These are phyloP conservation scores for Trypanosoma congolense DNA, from an alignment of 208 protist species.

Conservation along the genomic window DNA sequence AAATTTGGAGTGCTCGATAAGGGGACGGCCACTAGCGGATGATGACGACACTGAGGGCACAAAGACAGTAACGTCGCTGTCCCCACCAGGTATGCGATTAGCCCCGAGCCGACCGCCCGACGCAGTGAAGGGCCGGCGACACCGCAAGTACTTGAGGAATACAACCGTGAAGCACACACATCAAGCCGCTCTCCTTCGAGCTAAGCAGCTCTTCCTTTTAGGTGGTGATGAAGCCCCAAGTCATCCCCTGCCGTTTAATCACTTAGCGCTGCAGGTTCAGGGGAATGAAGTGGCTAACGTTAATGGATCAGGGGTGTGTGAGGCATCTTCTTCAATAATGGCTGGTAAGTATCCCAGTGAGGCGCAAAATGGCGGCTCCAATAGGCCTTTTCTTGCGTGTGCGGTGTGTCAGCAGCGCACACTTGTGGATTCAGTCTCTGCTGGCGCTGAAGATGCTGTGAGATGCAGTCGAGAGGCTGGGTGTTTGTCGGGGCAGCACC, in stretches of 20 bases:
- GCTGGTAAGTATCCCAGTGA: no score
- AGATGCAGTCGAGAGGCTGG: background rate
- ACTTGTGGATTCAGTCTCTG: background rate
- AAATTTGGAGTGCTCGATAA: no score
- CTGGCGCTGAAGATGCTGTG: background rate
- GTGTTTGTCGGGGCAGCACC: background rate
- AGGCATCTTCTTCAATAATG: background rate
- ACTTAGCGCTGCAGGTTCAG: background rate
- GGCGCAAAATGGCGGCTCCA: background rate
- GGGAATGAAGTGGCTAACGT: background rate
- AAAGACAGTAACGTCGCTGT: background rate
- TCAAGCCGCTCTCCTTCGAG: conserved; percentile 20
- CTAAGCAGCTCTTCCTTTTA: conserved; percentile 21
- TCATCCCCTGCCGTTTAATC: background rate
- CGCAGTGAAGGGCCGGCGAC: background rate
- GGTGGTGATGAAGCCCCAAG: no score
- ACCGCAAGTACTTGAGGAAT: background rate
- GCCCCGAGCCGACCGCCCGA: background rate
- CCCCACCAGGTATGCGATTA: background rate
- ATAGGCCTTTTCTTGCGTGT: background rate
- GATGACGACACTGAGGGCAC: background rate
- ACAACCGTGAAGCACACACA: conserved; percentile 18
- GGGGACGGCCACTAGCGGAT: no score
- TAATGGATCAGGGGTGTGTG: background rate
- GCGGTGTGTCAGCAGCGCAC: background rate